phyloP scores from a whole-genome alignment of 2,329 filamentous ascomycete species.

The Ceratocystis destructans region DNA sequence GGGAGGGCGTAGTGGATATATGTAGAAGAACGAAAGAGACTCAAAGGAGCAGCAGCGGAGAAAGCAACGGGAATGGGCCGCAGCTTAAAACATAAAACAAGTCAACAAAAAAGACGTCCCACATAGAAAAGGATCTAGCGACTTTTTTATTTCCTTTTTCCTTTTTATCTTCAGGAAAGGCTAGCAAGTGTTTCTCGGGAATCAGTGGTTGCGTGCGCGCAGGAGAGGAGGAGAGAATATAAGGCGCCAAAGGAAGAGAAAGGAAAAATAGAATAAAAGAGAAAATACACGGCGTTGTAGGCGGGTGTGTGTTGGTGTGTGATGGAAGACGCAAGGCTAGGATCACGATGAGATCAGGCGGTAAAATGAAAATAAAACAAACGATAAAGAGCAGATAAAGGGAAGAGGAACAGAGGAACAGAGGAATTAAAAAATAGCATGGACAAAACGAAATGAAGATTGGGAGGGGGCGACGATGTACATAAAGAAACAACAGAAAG shows the following conservation, averaged over 20 bases:
- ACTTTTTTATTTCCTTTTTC: background rate
- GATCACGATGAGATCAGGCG: slow-evolving; percentile 2
- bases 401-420: background rate
- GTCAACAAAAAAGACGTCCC: slow-evolving; percentile 4
- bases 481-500: too few relatives aligned
- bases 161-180: background rate
- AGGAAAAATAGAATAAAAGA: background rate
- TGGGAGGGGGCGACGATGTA: too few relatives aligned
- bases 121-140: slow-evolving; percentile 5
- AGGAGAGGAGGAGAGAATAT: background rate
- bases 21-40: background rate
- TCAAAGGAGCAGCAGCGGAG: background rate
- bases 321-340: too few relatives aligned
- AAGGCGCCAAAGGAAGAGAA: slow-evolving; percentile 10
- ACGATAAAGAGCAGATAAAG: background rate
- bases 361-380: background rate
- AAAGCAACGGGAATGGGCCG: slow-evolving; percentile 9
- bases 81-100: slow-evolving; percentile 12
- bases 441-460: too few relatives aligned
- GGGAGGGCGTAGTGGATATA: background rate
- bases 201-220: background rate
- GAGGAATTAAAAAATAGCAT: too few relatives aligned
- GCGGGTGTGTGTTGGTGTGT: too few relatives aligned
- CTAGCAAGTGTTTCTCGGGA: background rate
- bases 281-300: too few relatives aligned